Conservation (phyloP, 257 asterid genomes). For the Solanum paucissectum region DNA sequence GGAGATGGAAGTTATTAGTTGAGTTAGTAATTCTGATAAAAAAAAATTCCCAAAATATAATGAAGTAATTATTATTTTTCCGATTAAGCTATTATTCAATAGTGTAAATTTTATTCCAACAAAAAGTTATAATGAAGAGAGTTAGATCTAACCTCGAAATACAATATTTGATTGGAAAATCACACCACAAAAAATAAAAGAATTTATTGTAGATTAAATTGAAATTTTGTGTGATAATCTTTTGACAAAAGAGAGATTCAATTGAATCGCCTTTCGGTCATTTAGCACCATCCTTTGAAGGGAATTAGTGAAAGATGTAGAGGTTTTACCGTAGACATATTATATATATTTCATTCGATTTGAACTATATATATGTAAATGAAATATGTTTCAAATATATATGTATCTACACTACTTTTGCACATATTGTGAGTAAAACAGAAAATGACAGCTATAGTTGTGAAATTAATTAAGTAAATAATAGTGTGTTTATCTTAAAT, state of each 20-base stretch:
- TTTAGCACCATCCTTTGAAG: background rate
- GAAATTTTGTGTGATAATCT: background rate
- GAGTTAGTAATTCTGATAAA: background rate
- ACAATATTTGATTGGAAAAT: no score
- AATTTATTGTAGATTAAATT: no score
- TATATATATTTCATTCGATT: background rate
- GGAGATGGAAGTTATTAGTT: background rate
- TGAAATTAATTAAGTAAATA: background rate
- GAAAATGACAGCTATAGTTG: background rate
- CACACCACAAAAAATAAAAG: no score
- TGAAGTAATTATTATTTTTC: background rate
- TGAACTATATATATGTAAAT: background rate
- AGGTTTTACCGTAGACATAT: background rate
- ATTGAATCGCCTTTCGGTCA: background rate
- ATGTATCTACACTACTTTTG: background rate
- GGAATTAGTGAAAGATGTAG: background rate
- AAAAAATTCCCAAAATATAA: background rate
- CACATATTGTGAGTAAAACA: background rate
- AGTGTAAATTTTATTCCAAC: no score
- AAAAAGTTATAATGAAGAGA: no score
- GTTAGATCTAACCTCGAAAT: background rate
- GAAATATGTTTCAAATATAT: background rate
- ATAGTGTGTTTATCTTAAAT: background rate
- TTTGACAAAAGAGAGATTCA: background rate
- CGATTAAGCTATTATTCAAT: no score